phyloP scores from a whole-genome alignment of 805 yeast species.

The Candida cerambycidarum region DNA sequence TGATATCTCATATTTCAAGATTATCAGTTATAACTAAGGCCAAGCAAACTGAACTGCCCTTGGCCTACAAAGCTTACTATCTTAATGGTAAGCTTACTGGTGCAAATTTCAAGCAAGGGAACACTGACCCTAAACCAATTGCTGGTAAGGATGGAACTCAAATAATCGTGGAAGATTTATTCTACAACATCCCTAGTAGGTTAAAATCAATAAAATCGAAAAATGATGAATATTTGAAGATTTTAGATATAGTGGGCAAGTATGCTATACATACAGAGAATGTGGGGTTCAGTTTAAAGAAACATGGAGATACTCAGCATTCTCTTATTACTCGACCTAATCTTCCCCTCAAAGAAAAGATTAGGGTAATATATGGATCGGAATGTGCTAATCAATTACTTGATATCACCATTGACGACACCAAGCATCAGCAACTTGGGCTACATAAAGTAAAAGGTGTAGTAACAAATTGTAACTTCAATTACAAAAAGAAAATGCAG shows the following conservation, averaged over 20 bases:
- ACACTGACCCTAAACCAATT: conserved; percentile 58
- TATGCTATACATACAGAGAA: conserved; percentile 73
- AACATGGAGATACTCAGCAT: conserved; percentile 71
- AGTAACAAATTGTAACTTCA: conserved; percentile 70
- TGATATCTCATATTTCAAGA: conserved; percentile 87
- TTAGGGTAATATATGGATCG: conserved; percentile 72
- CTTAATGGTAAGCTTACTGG: conserved; percentile 61
- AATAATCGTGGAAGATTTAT: conserved; percentile 80
- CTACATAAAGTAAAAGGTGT: conserved; percentile 55
- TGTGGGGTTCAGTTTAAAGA: conserved; percentile 79
- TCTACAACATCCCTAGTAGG: conserved; percentile 84
- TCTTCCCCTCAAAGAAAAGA: conserved; percentile 59
- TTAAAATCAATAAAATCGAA: conserved; percentile 62
- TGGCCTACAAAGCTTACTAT: conserved; percentile 75
- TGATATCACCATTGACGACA: conserved; percentile 37
- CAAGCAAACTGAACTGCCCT: conserved; percentile 45
- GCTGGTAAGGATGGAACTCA: conserved; percentile 92
- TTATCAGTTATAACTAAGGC: conserved; percentile 73
- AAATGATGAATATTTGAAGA: conserved; percentile 72
- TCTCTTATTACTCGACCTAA: conserved; percentile 59
- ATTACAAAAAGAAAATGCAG: conserved; percentile 59
- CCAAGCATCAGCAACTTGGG: conserved; percentile 39
- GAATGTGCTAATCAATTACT: conserved; percentile 64
- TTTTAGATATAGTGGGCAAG: conserved; percentile 78
- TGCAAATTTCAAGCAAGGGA: conserved; percentile 35